Conservation (phyloP, 2,329 filamentous ascomycete genomes). For the Epichloe bromicola region DNA sequence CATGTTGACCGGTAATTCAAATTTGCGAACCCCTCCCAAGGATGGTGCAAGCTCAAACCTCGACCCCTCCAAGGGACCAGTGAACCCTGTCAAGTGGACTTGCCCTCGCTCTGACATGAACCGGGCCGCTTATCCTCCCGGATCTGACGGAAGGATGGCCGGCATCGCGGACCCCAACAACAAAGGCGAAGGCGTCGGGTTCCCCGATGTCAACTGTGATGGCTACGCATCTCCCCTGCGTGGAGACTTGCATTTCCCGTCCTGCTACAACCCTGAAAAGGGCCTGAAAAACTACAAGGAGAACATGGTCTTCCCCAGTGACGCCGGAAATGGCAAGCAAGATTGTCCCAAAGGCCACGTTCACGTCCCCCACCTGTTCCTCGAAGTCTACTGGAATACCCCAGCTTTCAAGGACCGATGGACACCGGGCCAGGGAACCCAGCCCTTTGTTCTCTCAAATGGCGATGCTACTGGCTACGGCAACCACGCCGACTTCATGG, state of each 20-base stretch:
- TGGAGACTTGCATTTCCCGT: slow-evolving; percentile 58
- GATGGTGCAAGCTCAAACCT: slow-evolving; percentile 36
- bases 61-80: slow-evolving; percentile 36
- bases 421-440: slow-evolving; percentile 37
- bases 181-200: slow-evolving; percentile 45
- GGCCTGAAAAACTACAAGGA: slow-evolving; percentile 46
- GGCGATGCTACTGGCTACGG: slow-evolving; percentile 60
- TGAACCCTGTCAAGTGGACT: slow-evolving; percentile 45
- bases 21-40: slow-evolving; percentile 42
- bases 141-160: slow-evolving; percentile 40
- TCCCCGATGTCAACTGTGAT: slow-evolving; percentile 59
- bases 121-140: slow-evolving; percentile 37
- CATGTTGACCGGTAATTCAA: slow-evolving; percentile 55
- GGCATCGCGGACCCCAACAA: slow-evolving; percentile 43
- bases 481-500: slow-evolving; percentile 59
- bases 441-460: slow-evolving; percentile 56
- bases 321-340: slow-evolving; percentile 29
- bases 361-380: slow-evolving; percentile 45
- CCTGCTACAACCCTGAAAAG: slow-evolving; percentile 55
- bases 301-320: slow-evolving; percentile 53
- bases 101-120: slow-evolving; percentile 43
- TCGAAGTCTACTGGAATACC: slow-evolving; percentile 49
- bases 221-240: slow-evolving; percentile 47
- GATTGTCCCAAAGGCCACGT: slow-evolving; percentile 43
- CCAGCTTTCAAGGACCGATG: slow-evolving; percentile 37